A percentile compares a stretch with the other conserved stretches of the same genome.
Conservation (phyloP, 305 asterid species). For the Solanum hybrid region DNA sequence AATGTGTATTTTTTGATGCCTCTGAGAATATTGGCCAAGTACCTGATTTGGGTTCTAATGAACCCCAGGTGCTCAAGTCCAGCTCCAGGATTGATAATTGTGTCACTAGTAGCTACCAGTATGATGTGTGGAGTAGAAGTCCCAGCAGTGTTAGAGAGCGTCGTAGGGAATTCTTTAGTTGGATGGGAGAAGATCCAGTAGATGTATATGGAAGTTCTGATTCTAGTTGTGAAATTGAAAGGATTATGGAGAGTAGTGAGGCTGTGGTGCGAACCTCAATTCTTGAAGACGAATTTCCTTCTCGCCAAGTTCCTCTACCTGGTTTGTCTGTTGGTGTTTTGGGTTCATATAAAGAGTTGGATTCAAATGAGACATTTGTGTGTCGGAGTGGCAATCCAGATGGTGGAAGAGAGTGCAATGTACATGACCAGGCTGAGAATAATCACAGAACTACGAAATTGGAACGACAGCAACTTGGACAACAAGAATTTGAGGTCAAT, state of each 20-base stretch:
- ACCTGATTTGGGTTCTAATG: slow-evolving; percentile 22
- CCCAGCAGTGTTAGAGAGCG: slow-evolving; percentile 72
- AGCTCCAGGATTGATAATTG: not conserved
- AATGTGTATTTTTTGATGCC: slow-evolving; percentile 60
- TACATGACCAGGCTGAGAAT: not conserved
- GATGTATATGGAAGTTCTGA: slow-evolving; percentile 4
- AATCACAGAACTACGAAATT: no score
- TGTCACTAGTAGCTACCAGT: slow-evolving; percentile 15
- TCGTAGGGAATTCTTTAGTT: slow-evolving; percentile 41
- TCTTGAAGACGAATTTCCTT: slow-evolving; percentile 26
- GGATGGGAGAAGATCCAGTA: slow-evolving; percentile 32
- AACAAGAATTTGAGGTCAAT: slow-evolving; percentile 17
- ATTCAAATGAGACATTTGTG: slow-evolving; percentile 20
- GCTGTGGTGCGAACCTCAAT: slow-evolving; percentile 44
- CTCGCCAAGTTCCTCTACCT: slow-evolving; percentile 32
- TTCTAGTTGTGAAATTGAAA: slow-evolving; percentile 16
- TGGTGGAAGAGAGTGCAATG: slow-evolving; percentile 18
- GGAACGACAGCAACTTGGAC: not conserved
- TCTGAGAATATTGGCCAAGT: slow-evolving; percentile 44
- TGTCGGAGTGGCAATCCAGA: slow-evolving; percentile 12
- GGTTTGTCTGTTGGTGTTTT: not conserved
- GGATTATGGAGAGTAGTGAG: slow-evolving; percentile 39
- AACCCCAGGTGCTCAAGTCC: slow-evolving; percentile 10
- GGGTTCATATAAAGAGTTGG: slow-evolving; percentile 19
- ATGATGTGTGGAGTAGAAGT: slow-evolving; percentile 56